Base-by-base conservation (phyloP, 768 basidiomycete species). In the Tricholomella constricta region DNA sequence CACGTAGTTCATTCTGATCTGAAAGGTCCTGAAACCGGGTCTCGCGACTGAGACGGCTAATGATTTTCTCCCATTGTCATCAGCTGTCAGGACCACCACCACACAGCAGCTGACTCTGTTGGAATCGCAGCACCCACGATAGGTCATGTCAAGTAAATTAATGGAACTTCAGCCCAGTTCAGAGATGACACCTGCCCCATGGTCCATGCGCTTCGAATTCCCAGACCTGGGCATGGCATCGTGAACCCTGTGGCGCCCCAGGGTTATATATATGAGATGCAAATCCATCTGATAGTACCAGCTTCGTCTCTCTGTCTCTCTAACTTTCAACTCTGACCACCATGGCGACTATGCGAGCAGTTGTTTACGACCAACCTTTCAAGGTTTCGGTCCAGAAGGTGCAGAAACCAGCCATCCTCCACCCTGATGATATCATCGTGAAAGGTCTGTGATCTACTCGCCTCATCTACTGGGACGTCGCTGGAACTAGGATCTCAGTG, bases 371-470 rank as follows among this genome's bases (percentile, higher is more conserved):
- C 20, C 68, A 70, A 40, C 75, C 80, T 4, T 82, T 78, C 68
- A 67, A 64, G 49, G 79, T 82, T 31, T 70, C 74, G 19, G 63
- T 82, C 40, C 67, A 67, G n/a, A 63, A 77, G 29, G 79, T 79
- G n/a, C 64, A 67, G 44, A 78, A 73, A 54, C 80, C 80, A 3
- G 70, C 67, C 37, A 75, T 82, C 45, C 49, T 72, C 23, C 80
- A 82, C 60, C 78, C 80, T 0, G 78, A 80, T 66, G 80, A 82
- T 61, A 67, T 81, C 51, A 75, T 82, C 46, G 78, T 82, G 23
- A 78, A 71, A 68, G 65, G 79, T 74, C 26, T 29, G 63, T 50
- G 1, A 7, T 9, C 6, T 34, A 25, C 12, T 31, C 19, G 4
- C n/a, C 7, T 19, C 12, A 23, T n/a, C n/a, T n/a, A n/a, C 12